A percentile compares a stretch with the other conserved stretches of the same genome.
These are phyloP conservation scores for Blumeria graminis DNA, from an alignment of 2,329 filamentous ascomycete genomes.

Conservation along the genomic window DNA sequence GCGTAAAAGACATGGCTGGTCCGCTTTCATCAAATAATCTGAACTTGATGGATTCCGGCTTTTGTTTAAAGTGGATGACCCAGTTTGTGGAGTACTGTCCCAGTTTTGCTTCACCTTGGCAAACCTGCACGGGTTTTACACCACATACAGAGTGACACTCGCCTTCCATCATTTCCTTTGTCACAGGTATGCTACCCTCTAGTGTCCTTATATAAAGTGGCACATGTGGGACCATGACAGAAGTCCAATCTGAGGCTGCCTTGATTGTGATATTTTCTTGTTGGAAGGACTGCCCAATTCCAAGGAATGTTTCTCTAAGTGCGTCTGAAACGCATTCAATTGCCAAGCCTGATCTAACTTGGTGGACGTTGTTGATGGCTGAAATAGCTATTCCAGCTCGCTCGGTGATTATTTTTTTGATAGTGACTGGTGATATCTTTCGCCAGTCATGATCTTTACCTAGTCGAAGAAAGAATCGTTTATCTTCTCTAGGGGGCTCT, in stretches of 20 bases:
- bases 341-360: background rate
- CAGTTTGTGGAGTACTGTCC: background rate
- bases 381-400: background rate
- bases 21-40: background rate
- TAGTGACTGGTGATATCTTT: background rate
- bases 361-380: background rate
- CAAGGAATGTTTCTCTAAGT: background rate
- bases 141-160: background rate
- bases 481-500: background rate
- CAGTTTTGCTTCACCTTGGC: background rate
- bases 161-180: background rate
- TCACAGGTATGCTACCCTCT: background rate
- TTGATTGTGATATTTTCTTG: background rate
- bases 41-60: background rate
- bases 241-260: background rate
- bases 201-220: background rate
- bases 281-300: background rate
- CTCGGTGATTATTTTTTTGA: background rate
- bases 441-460: background rate
- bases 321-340: background rate
- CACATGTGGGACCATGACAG: background rate
- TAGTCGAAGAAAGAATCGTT: background rate
- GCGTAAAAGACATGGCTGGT: background rate
- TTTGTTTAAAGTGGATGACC: background rate
- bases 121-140: background rate